Evolutionary conservation across 2,329 filamentous ascomycete species (phyloP).

Genomic region (Exutisphaerella laricina): DNA sequence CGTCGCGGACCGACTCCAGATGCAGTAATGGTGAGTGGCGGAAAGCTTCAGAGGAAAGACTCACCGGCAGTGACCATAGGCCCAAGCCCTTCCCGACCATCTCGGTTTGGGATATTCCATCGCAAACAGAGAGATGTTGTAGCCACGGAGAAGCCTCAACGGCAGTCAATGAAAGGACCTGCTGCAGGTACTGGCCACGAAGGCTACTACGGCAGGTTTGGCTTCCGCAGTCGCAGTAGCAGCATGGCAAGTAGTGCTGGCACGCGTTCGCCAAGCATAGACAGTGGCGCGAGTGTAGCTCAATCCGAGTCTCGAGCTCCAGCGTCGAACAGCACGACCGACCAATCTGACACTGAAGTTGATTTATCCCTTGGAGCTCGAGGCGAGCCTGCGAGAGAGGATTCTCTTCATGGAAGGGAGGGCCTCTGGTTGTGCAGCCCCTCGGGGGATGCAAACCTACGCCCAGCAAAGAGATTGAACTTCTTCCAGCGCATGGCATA

Average conservation of each 20-base stretch:
- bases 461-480: constrained; percentile 49
- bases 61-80: constrained; percentile 45
- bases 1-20: constrained; percentile 18
- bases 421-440: constrained; percentile 32
- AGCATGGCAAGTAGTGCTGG: constrained; percentile 50
- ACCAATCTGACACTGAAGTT: too few species aligned
- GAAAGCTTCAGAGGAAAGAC: constrained; percentile 27
- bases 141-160: constrained; percentile 59
- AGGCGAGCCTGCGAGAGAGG: constrained; percentile 26
- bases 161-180: constrained; percentile 65
- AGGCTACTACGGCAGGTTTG: constrained; percentile 70
- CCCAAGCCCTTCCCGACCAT: constrained; percentile 54
- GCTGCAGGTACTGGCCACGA: constrained; percentile 92
- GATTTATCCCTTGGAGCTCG: too few species aligned
- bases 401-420: constrained; percentile 32
- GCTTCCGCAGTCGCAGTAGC: constrained; percentile 59
- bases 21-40: constrained; percentile 7
- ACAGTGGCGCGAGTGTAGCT: constrained; percentile 35
- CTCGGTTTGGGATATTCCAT: constrained; percentile 72
- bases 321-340: constrained; percentile 37
- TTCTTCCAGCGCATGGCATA: constrained; percentile 51
- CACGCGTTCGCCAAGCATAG: constrained; percentile 42
- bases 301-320: constrained; percentile 17
- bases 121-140: constrained; percentile 49
- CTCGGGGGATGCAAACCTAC: constrained; percentile 19